phyloP scores from a whole-genome alignment of 495 filamentous ascomycete species.

The Penicillium cinerascens region DNA sequence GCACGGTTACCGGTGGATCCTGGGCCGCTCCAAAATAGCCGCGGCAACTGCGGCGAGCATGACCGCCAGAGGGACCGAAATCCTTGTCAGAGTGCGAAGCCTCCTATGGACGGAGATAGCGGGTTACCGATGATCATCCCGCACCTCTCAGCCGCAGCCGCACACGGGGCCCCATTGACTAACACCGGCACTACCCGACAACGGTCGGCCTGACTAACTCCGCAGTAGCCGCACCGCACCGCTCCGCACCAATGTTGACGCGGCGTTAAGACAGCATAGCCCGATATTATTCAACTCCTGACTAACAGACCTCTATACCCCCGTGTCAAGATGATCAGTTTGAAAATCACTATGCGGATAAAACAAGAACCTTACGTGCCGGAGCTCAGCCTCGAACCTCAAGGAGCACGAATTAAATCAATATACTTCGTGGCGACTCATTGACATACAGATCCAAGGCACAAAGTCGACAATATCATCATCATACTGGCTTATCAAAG shows the following conservation, averaged over 20 bases:
- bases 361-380: not conserved
- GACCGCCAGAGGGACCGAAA: not conserved
- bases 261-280: too few relatives aligned
- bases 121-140: not conserved
- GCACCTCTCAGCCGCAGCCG: constrained; percentile 15
- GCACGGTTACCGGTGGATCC: too few relatives aligned
- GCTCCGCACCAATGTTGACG: too few relatives aligned
- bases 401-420: too few relatives aligned
- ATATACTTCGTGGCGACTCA: too few relatives aligned
- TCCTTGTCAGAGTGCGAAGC: too few relatives aligned
- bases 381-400: too few relatives aligned
- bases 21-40: too few relatives aligned
- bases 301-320: not conserved
- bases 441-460: not conserved
- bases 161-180: not conserved
- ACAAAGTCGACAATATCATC: too few relatives aligned
- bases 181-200: not conserved
- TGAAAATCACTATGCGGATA: not conserved
- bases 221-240: constrained; percentile 22
- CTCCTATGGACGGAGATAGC: not conserved
- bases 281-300: too few relatives aligned
- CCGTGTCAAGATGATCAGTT: not conserved
- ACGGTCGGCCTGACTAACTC: constrained; percentile 4
- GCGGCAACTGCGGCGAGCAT: too few relatives aligned
- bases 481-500: too few relatives aligned